Percentiles rank a stretch among this genome's conserved stretches.
phyloP scores from a whole-genome alignment of 1,284 basidiomycete genomes.

The Pyrrhoderma lamaoense region DNA sequence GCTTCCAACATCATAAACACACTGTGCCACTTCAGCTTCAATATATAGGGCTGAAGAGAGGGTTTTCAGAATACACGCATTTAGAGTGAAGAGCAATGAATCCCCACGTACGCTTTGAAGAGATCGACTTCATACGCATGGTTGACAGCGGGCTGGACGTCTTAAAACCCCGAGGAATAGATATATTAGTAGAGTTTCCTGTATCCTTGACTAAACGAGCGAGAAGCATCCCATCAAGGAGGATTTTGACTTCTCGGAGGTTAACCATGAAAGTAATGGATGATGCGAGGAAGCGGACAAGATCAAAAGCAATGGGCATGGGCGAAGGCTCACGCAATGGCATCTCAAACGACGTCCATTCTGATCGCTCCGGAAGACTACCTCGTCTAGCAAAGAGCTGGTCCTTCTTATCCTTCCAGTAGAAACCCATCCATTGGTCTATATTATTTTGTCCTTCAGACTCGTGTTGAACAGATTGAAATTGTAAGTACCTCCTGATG shows the following conservation, averaged over 20 bases:
- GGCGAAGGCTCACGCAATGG: conserved; percentile 75
- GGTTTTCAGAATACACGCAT: conserved; percentile 2
- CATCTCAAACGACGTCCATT: conserved; percentile 94
- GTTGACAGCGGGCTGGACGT: conserved; percentile 39
- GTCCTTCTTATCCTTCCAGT: conserved; percentile 71
- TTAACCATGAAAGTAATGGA: conserved; percentile 93
- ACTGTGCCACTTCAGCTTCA: conserved; percentile 76
- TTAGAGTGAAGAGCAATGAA: not conserved
- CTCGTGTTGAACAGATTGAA: not conserved
- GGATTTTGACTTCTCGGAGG: conserved; percentile 71
- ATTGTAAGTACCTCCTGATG: conserved; percentile 59
- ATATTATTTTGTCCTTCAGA: not conserved
- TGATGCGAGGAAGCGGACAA: conserved; percentile 85
- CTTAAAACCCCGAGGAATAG: conserved; percentile 49
- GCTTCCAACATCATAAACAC: conserved; percentile 69
- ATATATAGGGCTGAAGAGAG: conserved; percentile 60
- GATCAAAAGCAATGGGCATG: conserved; percentile 80
- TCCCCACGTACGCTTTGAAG: conserved; percentile 53
- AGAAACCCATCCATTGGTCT: conserved; percentile 93
- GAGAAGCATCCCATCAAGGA: conserved; percentile 74
- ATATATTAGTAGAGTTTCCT: conserved; percentile 44
- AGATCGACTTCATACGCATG: conserved; percentile 65
- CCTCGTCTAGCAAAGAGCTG: conserved; percentile 78
- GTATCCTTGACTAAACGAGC: conserved; percentile 68
- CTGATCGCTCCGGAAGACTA: conserved; percentile 41